These are phyloP conservation scores for Rubia yunnanensis DNA, from an alignment of 257 asterid genomes.

Conservation along the genomic window DNA sequence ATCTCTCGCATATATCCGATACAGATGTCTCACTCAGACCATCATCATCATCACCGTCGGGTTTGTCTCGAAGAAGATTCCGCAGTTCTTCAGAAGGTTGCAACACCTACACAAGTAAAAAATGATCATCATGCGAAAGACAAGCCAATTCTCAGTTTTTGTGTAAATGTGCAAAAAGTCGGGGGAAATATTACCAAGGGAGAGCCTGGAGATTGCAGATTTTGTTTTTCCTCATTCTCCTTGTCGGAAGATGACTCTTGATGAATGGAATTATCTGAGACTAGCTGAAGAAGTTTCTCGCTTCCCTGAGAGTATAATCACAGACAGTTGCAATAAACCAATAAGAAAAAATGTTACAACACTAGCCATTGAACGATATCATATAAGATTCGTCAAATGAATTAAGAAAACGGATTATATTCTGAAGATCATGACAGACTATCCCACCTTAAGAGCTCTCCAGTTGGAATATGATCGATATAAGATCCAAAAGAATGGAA, in stretches of 20 bases:
- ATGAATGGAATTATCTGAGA: constrained; percentile 42
- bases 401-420: background rate
- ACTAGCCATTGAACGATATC: background rate
- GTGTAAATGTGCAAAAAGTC: background rate
- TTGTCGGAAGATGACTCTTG: constrained; percentile 24
- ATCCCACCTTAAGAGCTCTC: constrained; percentile 86
- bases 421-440: background rate
- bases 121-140: background rate
- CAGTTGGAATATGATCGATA: constrained; percentile 96
- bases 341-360: constrained; percentile 4
- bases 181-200: constrained; percentile 42
- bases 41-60: constrained; percentile 23
- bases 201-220: constrained; percentile 18
- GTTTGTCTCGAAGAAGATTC: constrained; percentile 33
- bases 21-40: constrained; percentile 40
- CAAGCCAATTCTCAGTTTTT: background rate
- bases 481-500: constrained; percentile 90
- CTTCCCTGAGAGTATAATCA: constrained; percentile 60
- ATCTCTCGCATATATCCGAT: constrained; percentile 56
- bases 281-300: constrained; percentile 66
- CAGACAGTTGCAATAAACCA: background rate
- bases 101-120: constrained; percentile 33
- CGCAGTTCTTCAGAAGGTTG: constrained; percentile 65
- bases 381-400: background rate
- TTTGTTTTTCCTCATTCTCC: constrained; percentile 21